Conservation (phyloP, 768 basidiomycete species). For the Termitomyces sp. region DNA sequence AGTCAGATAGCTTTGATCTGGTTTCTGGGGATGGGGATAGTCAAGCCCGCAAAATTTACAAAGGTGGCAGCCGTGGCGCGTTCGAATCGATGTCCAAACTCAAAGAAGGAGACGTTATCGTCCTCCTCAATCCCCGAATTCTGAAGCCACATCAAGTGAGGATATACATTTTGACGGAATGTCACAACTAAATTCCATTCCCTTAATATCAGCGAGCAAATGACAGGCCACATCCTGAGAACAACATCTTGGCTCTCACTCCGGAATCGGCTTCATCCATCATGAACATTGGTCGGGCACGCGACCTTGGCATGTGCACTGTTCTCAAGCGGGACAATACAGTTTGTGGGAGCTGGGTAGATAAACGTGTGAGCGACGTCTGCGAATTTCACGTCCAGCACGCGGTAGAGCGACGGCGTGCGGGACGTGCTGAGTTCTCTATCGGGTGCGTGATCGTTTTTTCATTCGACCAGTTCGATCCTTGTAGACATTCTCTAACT, state of each 20-base stretch:
- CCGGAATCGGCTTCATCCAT: constrained; percentile 79
- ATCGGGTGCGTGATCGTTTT: constrained; percentile 49
- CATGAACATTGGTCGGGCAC: constrained; percentile 78
- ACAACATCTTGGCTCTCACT: constrained; percentile 82
- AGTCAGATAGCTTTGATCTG: constrained; percentile 68
- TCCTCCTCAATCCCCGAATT: constrained; percentile 82
- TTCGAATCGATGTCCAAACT: constrained; percentile 85
- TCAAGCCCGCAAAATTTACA: constrained; percentile 59
- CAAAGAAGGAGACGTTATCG: constrained; percentile 85
- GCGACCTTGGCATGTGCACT: constrained; percentile 81
- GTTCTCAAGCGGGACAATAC: constrained; percentile 78
- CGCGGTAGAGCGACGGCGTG: constrained; percentile 69
- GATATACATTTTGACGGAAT: background rate
- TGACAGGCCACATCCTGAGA: constrained; percentile 66
- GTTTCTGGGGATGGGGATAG: constrained; percentile 45
- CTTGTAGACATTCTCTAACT: background rate
- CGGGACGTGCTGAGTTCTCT: constrained; percentile 82
- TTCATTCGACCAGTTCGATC: background rate
- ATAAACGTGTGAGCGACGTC: constrained; percentile 78
- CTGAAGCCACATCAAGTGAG: constrained; percentile 82
- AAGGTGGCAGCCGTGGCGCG: constrained; percentile 88
- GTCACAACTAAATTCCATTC: background rate
- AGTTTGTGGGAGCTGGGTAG: constrained; percentile 83
- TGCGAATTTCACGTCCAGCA: constrained; percentile 91
- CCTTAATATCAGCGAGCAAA: constrained; percentile 30